Percentiles rank a stretch among this genome's conserved stretches.
These are phyloP conservation scores for Castanea sativa DNA, from an alignment of 306 rosid genomes.

Conservation along the genomic window DNA sequence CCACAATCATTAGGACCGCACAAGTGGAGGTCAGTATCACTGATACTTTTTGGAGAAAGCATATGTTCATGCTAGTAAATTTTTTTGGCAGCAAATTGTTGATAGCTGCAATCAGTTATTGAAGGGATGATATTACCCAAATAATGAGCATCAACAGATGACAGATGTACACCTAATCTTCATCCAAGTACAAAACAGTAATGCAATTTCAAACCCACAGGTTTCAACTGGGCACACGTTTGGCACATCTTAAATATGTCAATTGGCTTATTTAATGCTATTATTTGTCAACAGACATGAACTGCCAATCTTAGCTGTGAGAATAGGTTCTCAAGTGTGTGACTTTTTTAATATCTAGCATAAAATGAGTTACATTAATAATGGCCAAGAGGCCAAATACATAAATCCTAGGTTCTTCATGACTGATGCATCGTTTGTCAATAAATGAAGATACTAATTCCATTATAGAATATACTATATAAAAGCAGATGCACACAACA, in stretches of 20 bases:
- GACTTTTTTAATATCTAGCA: background rate
- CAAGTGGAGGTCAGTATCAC: no score
- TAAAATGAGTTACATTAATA: background rate
- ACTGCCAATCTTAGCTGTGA: background rate
- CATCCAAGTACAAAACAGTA: background rate
- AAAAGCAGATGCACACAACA: background rate
- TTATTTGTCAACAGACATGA: background rate
- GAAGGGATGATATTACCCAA: background rate
- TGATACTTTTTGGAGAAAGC: background rate
- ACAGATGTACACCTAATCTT: no score
- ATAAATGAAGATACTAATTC: background rate
- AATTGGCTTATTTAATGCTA: background rate
- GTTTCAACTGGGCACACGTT: background rate
- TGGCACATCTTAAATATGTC: background rate
- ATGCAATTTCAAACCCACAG: background rate
- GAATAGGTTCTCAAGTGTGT: background rate
- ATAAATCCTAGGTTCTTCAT: background rate
- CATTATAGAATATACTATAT: background rate
- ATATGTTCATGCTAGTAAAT: background rate
- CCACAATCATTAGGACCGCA: no score
- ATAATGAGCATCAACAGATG: background rate
- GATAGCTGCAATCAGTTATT: background rate
- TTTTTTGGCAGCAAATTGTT: background rate
- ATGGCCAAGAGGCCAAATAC: background rate
- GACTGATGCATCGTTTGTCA: background rate